phyloP scores from a whole-genome alignment of 2,329 filamentous ascomycete genomes.

The Furcasterigmium furcatum region DNA sequence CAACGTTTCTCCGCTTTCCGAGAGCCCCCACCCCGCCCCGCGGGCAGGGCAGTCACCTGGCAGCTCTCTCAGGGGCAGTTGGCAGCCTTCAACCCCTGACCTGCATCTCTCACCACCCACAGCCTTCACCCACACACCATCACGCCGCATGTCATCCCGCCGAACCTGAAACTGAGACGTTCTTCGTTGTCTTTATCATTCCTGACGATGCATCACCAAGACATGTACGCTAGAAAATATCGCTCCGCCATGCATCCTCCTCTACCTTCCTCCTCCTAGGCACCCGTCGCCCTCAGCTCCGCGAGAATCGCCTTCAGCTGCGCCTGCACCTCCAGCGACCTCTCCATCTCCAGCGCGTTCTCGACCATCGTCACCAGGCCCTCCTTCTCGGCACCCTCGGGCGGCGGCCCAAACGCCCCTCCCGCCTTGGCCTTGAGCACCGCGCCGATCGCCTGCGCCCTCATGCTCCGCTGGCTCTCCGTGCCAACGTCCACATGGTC shows the following conservation, averaged over 20 bases:
- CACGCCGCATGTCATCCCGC: too few species aligned
- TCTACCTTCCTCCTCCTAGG: slow-evolving; percentile 1
- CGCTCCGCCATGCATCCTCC: background rate
- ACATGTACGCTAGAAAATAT: background rate
- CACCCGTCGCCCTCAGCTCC: too few species aligned
- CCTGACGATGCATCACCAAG: too few species aligned
- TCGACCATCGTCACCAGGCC: slow-evolving; percentile 23
- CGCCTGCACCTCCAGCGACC: slow-evolving; percentile 42
- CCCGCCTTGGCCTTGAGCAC: slow-evolving; percentile 37
- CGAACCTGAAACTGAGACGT: too few species aligned
- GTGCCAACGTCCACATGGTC: slow-evolving; percentile 42
- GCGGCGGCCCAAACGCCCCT: slow-evolving; percentile 34
- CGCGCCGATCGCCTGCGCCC: slow-evolving; percentile 42
- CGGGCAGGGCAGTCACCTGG: too few species aligned
- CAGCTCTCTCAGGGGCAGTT: too few species aligned
- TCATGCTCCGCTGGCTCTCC: slow-evolving; percentile 46
- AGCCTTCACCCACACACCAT: background rate
- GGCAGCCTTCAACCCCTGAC: too few species aligned
- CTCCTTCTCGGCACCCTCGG: slow-evolving; percentile 13
- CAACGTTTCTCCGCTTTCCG: background rate
- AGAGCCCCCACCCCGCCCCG: background rate
- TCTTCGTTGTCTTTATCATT: too few species aligned
- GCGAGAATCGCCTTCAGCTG: slow-evolving; percentile 32
- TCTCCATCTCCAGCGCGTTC: slow-evolving; percentile 33
- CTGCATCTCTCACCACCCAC: background rate